Evolutionary conservation across 2,329 filamentous ascomycete species (phyloP), one percentile per base, ranked within the genome.

Genomic region (Biscogniauxia marginata): DNA sequence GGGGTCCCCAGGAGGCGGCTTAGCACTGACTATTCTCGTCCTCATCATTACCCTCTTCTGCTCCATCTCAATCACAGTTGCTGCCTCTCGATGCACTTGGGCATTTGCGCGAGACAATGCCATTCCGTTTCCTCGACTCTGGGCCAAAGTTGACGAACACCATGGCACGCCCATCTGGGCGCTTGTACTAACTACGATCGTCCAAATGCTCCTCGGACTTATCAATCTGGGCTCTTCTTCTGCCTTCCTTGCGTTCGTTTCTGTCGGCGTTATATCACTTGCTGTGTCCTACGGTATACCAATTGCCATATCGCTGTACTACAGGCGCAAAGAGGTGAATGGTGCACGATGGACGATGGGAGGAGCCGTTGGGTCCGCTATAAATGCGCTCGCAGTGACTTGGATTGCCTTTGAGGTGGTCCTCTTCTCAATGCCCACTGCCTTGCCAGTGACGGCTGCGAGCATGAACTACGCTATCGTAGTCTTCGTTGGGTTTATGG

Each of bases 1-100:
- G 59, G 82, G 82, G 16, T 77, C 75, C 8, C 68, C 77, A 1
- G 79, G 74, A 8, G 81, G 78, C 21, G 78, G 80, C 7, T 76
- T 84, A 16, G 79, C 71, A 9, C 71, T 85, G 5, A 77, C 78
- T 18, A 65, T 83, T 1, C 79, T 83, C 1, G 73, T 85, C 25
- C 74, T 85, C 48, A 74, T 84, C 34, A 78, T 85, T 53, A 83
- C 79, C 18, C 67, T 85, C 46, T 78, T 84, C 66, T 85, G 83
- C 66, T 83, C 81, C 50, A 83, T 88, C 45, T 85, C 84, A 20
- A 87, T 87, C 68, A 87, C 86, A 3, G 86, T 87, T 9, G 84
- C 86, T 4, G 80, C 86, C 0, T 88, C 84, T 39, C 82, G 86
- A 39, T 87, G 84, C 69, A 87, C 84, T 1, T 84, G 86, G 75